phyloP scores from a whole-genome alignment of 352 stramenopile genomes.

The Nothophytophthora sp. region DNA sequence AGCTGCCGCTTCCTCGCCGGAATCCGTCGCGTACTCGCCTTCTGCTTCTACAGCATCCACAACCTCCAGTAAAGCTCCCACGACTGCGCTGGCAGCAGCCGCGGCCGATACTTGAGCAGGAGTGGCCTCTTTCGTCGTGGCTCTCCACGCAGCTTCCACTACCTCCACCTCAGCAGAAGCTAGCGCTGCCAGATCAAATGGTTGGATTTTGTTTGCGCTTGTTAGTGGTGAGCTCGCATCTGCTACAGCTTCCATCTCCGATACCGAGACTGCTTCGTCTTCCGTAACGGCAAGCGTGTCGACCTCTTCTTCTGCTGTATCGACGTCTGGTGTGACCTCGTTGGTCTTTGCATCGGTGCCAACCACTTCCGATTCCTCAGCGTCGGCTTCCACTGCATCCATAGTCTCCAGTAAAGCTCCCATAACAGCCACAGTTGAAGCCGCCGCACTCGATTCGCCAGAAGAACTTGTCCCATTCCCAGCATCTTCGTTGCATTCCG shows the following conservation, averaged over 20 bases:
- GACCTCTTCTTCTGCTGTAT: not conserved
- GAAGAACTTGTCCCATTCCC: no score
- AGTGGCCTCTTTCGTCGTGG: not conserved
- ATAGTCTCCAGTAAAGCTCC: not conserved
- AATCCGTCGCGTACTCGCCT: not conserved
- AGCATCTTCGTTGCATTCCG: not conserved
- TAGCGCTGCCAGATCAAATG: conserved; percentile 5
- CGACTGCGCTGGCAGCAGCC: conserved; percentile 20
- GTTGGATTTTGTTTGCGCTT: conserved; percentile 4
- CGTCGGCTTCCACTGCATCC: not conserved
- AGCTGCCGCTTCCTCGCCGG: no score
- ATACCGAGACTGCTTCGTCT: no score
- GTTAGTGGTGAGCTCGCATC: not conserved
- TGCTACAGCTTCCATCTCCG: not conserved
- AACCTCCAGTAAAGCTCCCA: not conserved
- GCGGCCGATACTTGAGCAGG: conserved; percentile 15
- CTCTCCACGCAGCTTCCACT: not conserved
- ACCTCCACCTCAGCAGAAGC: conserved; percentile 11
- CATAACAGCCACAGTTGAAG: not conserved
- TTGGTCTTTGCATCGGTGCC: not conserved
- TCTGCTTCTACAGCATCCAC: not conserved
- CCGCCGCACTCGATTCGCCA: not conserved
- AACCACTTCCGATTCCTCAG: not conserved
- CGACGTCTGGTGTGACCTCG: not conserved
- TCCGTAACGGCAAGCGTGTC: no score